These are phyloP conservation scores for Neltuma alba DNA, from an alignment of 306 rosid genomes.

Conservation along the genomic window DNA sequence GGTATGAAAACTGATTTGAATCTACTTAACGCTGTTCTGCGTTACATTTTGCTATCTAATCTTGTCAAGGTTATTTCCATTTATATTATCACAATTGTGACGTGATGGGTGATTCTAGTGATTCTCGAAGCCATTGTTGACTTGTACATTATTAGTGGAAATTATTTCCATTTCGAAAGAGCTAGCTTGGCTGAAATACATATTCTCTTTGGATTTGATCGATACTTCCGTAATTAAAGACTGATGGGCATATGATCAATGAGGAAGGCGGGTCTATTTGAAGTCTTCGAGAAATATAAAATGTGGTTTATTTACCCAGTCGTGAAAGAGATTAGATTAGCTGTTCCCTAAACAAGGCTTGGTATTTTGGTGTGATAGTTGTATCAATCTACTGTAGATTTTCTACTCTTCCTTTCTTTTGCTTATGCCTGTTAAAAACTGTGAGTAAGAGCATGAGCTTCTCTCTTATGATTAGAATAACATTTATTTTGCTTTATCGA, in stretches of 20 bases:
- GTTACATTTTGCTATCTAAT: slow-evolving; percentile 1
- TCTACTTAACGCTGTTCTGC: slow-evolving; percentile 1
- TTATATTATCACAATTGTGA: neutral
- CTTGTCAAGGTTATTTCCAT: slow-evolving; percentile 3
- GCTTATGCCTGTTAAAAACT: slow-evolving; percentile 1
- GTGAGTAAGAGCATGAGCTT: neutral
- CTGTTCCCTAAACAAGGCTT: neutral
- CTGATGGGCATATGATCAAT: slow-evolving; percentile 8
- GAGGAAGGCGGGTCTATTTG: slow-evolving; percentile 7
- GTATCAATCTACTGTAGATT: neutral
- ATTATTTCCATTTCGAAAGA: neutral
- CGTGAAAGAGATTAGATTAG: neutral
- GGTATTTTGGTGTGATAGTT: neutral
- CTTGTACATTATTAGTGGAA: neutral
- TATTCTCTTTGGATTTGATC: slow-evolving; percentile 10
- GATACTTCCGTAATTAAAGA: neutral
- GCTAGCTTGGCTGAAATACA: neutral
- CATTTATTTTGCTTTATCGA: slow-evolving; percentile 27
- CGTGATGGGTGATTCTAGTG: neutral
- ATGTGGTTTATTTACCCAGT: slow-evolving; percentile 1
- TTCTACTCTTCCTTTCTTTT: neutral
- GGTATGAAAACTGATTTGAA: neutral
- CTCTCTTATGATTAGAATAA: slow-evolving; percentile 40
- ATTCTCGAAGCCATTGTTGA: slow-evolving; percentile 16
- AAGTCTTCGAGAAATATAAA: slow-evolving; percentile 9